Evolutionary conservation across 345 rosid species (phyloP).

Genomic region (Boechera divaricarpa): DNA sequence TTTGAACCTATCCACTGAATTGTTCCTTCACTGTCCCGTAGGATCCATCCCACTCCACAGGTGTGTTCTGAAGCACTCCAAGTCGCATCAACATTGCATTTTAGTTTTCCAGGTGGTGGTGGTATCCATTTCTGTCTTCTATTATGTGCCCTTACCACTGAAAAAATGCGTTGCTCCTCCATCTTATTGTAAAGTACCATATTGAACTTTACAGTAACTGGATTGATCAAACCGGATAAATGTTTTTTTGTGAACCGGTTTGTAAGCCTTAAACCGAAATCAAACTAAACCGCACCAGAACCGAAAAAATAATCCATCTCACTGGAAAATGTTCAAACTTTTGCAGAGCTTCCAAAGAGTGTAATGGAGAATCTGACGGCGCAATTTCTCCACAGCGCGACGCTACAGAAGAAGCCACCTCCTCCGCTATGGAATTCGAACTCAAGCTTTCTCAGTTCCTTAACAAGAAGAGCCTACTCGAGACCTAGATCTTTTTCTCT

Average conservation of each 20-base stretch:
- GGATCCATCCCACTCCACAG: too few species aligned
- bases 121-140: too few species aligned
- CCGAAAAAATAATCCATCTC: neutral
- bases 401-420: conserved; percentile 17
- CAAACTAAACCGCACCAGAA: neutral
- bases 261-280: neutral
- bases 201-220: neutral
- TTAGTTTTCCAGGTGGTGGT: too few species aligned
- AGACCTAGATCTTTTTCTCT: conserved; percentile 25
- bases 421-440: conserved; percentile 32
- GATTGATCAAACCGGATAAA: neutral
- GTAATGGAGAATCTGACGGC: conserved; percentile 41
- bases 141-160: too few species aligned
- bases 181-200: neutral
- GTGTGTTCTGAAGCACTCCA: too few species aligned
- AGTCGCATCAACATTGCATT: too few species aligned
- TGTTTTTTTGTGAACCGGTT: neutral
- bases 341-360: conserved; percentile 3
- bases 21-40: too few species aligned
- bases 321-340: neutral
- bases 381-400: conserved; percentile 31
- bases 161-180: too few species aligned
- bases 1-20: too few species aligned
- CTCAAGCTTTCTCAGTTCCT: conserved; percentile 22
- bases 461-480: neutral